These are phyloP conservation scores for Jacaranda copaia DNA, from an alignment of 257 asterid species.

Conservation along the genomic window DNA sequence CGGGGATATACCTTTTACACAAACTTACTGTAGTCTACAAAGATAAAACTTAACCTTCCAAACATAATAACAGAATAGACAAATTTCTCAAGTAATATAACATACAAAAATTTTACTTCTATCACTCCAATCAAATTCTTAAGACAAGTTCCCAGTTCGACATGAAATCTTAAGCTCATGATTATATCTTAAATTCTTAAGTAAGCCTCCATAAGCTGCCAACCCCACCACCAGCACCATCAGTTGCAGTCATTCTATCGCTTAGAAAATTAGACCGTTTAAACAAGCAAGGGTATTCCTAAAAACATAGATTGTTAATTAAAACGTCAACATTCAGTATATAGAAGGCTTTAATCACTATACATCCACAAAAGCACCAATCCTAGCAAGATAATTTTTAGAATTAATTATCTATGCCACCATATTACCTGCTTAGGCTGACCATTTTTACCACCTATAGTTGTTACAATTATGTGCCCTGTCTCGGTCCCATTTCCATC, in stretches of 20 bases:
- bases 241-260: neutral
- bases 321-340: neutral
- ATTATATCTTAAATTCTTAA: no score
- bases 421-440: slow-evolving; percentile 84
- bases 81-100: neutral
- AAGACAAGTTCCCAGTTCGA: neutral
- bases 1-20: no score
- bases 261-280: neutral
- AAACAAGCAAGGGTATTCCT: neutral
- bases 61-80: neutral
- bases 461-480: slow-evolving; percentile 92
- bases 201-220: no score
- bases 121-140: neutral
- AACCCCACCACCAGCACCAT: no score
- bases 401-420: neutral
- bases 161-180: neutral
- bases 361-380: slow-evolving; percentile 15
- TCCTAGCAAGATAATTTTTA: neutral
- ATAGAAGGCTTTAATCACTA: neutral
- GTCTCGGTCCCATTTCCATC: slow-evolving; percentile 96
- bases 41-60: neutral
- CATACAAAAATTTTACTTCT: neutral
- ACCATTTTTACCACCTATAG: slow-evolving; percentile 93
- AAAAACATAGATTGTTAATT: neutral
- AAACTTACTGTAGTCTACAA: neutral